Conservation (phyloP, 202 grass and related monocot species). For the Hordeum pubiflorum region DNA sequence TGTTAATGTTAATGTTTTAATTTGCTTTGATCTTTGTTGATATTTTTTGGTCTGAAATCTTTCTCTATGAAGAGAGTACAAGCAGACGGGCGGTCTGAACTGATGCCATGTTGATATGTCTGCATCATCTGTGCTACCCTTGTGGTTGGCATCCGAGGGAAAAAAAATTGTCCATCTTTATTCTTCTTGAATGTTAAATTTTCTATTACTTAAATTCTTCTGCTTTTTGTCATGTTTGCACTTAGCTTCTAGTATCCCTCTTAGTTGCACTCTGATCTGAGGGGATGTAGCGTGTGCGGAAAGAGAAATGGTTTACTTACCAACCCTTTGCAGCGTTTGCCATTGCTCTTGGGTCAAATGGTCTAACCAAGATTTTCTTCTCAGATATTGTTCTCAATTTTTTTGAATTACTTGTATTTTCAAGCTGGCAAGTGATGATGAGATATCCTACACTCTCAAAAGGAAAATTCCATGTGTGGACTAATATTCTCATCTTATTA, state of each 20-base stretch:
- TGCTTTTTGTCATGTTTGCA: not conserved
- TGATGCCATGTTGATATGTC: conserved; percentile 96
- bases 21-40: not conserved
- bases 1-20: too few species aligned
- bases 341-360: conserved; percentile 86
- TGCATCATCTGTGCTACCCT: conserved; percentile 39
- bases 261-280: conserved; percentile 4
- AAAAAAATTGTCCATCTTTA: not conserved
- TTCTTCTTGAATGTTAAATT: not conserved
- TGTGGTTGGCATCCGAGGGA: conserved; percentile 41
- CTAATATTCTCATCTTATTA: conserved; percentile 60
- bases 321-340: conserved; percentile 55
- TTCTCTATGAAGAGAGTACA: conserved; percentile 48
- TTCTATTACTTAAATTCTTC: too few species aligned
- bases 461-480: conserved; percentile 40
- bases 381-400: not conserved
- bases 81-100: conserved; percentile 29
- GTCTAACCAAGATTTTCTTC: conserved; percentile 32
- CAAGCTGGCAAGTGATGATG: conserved; percentile 25
- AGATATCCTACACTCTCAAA: conserved; percentile 63
- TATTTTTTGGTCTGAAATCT: not conserved
- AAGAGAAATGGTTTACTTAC: conserved; percentile 24
- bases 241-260: conserved; percentile 31
- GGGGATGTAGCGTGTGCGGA: conserved; percentile 29
- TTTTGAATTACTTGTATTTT: not conserved